Evolutionary conservation across 768 basidiomycete species (phyloP).

Genomic region (Leccinum variicolor): DNA sequence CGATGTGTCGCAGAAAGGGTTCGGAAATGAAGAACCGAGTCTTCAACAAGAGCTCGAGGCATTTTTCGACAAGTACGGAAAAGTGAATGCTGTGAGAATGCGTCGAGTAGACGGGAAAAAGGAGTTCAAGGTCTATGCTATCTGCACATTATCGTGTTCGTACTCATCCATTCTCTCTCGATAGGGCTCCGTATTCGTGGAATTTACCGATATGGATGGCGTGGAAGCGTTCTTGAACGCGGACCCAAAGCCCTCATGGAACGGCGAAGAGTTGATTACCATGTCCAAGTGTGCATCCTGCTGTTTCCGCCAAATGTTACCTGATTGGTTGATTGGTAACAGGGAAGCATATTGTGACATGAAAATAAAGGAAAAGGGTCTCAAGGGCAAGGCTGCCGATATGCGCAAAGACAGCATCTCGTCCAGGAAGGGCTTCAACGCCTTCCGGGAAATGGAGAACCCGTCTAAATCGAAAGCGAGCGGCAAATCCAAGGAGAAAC

Average conservation of each 20-base stretch:
- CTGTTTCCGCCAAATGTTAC: background rate
- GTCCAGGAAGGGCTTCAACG: slow-evolving; percentile 64
- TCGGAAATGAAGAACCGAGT: slow-evolving; percentile 60
- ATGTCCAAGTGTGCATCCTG: slow-evolving; percentile 76
- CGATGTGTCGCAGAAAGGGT: slow-evolving; percentile 71
- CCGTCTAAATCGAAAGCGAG: slow-evolving; percentile 31
- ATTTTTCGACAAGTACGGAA: slow-evolving; percentile 78
- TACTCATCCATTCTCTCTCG: background rate
- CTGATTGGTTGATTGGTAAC: background rate
- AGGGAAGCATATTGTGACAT: slow-evolving; percentile 89
- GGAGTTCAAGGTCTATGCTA: slow-evolving; percentile 74
- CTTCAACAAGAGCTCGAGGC: slow-evolving; percentile 73
- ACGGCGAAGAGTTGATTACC: slow-evolving; percentile 69
- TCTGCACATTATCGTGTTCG: background rate
- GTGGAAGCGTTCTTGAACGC: slow-evolving; percentile 75
- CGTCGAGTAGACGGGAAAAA: slow-evolving; percentile 74
- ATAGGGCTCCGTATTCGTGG: slow-evolving; percentile 90
- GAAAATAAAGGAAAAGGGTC: slow-evolving; percentile 94
- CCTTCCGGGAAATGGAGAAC: slow-evolving; percentile 65
- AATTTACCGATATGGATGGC: slow-evolving; percentile 70
- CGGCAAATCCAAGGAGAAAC: slow-evolving; percentile 32
- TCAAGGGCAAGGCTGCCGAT: slow-evolving; percentile 67
- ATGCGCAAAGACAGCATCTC: slow-evolving; percentile 55
- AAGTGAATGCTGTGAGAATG: slow-evolving; percentile 82
- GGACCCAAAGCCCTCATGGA: slow-evolving; percentile 78